Evolutionary conservation across 1,139 yeast genomes (phyloP), one percentile per base, ranked within the genome.

Genomic region (Kurtzmaniella quercitrusa): DNA sequence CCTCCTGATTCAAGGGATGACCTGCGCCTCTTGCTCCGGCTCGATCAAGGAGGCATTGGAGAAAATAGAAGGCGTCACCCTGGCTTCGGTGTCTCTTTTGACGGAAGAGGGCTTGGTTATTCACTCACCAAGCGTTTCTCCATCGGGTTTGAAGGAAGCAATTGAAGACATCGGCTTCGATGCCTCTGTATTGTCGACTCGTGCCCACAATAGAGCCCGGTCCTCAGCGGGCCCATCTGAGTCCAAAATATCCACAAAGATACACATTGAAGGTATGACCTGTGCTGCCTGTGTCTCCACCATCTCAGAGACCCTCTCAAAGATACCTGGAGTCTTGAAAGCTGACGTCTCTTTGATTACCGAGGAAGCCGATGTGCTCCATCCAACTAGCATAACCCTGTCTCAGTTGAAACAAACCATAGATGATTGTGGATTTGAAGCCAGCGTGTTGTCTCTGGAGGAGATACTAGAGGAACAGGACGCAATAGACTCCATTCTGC

Each of bases 11-110:
- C 59, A 53, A 27, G 96, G 96, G 4, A 90, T 90, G 96, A 88
- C 96, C 5, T 90, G 96, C 57, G 86, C 93, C 2, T 77, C 94
- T 0, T 90, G 96, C 59, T 77, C 82, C 2, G 72, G 81, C 1
- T 68, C 91, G 1, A 79, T 90, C 33, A 79, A 84, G 1, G 62
- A 63, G 17, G 79, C 82, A 1, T 62, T 88, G 24, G 69, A 70
- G 44, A 52, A 57, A 1, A 39, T 76, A 4, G 60, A 61, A 0
- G 89, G 87, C 2, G 81, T 81, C 3, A 23, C 38, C 2, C 56
- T 58, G 16, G 90, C 72, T 0, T 68, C 75, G 12, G 87, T 90
- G 2, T 84, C 95, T 1, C 69, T 87, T 23, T 70, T 86, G 19
- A 88, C 96, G 0, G 91, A 85, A 55, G 81, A 81, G 44, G 95